Conservation (phyloP, 208 protist genomes). For the Borovskyia barvae region DNA sequence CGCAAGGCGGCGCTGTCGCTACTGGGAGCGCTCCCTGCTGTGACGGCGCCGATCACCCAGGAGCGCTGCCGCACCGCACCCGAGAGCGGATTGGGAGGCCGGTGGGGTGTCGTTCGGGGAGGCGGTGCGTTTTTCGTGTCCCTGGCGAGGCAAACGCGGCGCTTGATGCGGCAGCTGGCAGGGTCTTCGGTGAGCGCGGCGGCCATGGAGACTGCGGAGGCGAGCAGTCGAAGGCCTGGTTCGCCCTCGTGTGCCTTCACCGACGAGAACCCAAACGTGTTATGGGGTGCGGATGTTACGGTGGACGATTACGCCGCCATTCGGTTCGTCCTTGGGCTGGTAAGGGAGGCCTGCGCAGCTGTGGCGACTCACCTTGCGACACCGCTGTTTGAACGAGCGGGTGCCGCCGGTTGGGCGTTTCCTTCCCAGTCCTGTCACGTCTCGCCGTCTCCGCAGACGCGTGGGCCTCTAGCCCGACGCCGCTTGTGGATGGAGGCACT, state of each 20-base stretch:
- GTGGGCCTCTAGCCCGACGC: slow-evolving; percentile 28
- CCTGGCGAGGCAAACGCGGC: slow-evolving; percentile 20
- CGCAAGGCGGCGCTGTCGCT: slow-evolving; percentile 23
- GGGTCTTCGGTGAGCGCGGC: not conserved
- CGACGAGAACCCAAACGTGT: no score
- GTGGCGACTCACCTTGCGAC: slow-evolving; percentile 27
- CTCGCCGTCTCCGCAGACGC: not conserved
- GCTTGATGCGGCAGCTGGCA: slow-evolving; percentile 1
- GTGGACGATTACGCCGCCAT: slow-evolving; percentile 6
- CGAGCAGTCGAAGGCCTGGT: no score
- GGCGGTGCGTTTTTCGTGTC: slow-evolving; percentile 45
- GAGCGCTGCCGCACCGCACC: not conserved
- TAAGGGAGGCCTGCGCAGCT: slow-evolving; percentile 33
- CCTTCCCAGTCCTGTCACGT: not conserved
- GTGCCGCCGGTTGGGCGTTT: not conserved
- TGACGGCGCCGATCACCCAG: no score
- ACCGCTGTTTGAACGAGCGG: slow-evolving; percentile 10
- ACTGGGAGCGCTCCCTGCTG: slow-evolving; percentile 14
- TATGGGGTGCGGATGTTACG: not conserved
- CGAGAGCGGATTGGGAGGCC: not conserved
- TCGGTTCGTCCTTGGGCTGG: slow-evolving; percentile 25
- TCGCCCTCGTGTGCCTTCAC: not conserved
- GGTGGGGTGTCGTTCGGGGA: slow-evolving; percentile 31
- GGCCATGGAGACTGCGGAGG: no score
- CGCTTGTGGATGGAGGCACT: slow-evolving; percentile 34